Percentiles rank a stretch among this genome's conserved stretches.
Conservation (phyloP, 225 moss, liverwort and hornwort species). For the Polytrichum formosum region DNA sequence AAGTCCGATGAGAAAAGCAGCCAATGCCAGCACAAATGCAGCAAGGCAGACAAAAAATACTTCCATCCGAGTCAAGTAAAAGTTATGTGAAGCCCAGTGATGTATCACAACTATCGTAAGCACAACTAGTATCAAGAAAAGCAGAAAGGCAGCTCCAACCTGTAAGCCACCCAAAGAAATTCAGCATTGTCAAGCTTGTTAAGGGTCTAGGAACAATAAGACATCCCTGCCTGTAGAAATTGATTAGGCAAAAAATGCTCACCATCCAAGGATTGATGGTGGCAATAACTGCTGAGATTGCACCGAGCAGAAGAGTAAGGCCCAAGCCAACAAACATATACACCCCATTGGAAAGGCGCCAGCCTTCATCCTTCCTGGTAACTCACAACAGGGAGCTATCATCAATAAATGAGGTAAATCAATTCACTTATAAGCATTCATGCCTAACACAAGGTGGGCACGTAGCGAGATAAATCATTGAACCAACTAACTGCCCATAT, state of each 20-base stretch:
- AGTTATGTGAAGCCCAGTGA: slow-evolving; percentile 99
- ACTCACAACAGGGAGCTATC: neutral
- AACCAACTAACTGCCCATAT: too few relatives aligned
- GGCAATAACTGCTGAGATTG: slow-evolving; percentile 90
- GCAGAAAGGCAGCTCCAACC: slow-evolving; percentile 95
- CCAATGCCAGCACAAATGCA: slow-evolving; percentile 86
- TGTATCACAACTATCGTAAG: slow-evolving; percentile 88
- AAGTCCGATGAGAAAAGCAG: slow-evolving; percentile 94
- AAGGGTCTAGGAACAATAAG: neutral
- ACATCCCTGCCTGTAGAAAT: neutral
- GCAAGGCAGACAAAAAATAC: slow-evolving; percentile 81
- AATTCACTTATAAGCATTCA: too few relatives aligned
- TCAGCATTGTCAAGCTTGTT: neutral
- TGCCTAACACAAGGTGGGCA: too few relatives aligned
- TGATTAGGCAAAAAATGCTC: slow-evolving; percentile 17
- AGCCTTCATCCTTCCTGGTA: slow-evolving; percentile 93
- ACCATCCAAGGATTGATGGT: slow-evolving; percentile 99
- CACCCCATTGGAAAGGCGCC: slow-evolving; percentile 84
- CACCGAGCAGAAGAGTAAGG: slow-evolving; percentile 82
- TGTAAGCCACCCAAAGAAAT: slow-evolving; percentile 26
- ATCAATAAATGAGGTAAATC: neutral
- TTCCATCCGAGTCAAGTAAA: slow-evolving; percentile 95
- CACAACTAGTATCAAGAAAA: slow-evolving; percentile 79
- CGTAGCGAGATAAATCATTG: too few relatives aligned
- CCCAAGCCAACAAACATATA: slow-evolving; percentile 89